A percentile compares a stretch with the other conserved stretches of the same genome.
Conservation (phyloP, 257 asterid genomes). For the Catharanthus roseus region DNA sequence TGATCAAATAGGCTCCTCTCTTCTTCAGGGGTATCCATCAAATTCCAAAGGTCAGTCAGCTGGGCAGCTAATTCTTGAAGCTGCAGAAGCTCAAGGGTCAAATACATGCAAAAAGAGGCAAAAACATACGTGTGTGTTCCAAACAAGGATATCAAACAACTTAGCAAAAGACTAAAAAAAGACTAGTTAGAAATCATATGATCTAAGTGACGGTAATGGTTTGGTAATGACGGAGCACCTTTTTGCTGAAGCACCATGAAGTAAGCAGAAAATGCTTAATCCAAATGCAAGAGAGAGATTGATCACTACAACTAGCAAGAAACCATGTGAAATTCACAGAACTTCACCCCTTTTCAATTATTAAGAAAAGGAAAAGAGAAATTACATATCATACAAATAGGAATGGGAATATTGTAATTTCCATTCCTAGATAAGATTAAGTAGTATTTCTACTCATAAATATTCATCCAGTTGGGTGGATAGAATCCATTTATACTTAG, state of each 20-base stretch:
- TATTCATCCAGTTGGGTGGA: no score
- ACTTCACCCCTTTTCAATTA: no score
- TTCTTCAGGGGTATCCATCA: conserved; percentile 90
- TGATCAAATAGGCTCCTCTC: conserved; percentile 65
- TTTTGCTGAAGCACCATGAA: not conserved
- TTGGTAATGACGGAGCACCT: not conserved
- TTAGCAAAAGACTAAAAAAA: not conserved
- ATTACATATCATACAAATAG: not conserved
- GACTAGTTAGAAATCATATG: not conserved
- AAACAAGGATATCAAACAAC: not conserved
- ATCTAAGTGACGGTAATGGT: not conserved
- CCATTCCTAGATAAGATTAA: not conserved
- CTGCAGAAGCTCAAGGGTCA: conserved; percentile 38
- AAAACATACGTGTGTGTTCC: not conserved
- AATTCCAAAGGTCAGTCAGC: conserved; percentile 93
- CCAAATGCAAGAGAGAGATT: not conserved
- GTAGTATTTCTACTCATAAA: no score
- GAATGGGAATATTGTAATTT: not conserved
- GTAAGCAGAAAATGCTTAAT: not conserved
- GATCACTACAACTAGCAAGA: not conserved
- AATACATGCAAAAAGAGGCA: conserved; percentile 2
- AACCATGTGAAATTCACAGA: not conserved
- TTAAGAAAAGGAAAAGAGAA: no score
- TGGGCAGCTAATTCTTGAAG: conserved; percentile 93
- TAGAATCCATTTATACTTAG: no score